These are phyloP conservation scores for Xylaria castorea DNA, from an alignment of 495 filamentous ascomycete genomes.

Conservation along the genomic window DNA sequence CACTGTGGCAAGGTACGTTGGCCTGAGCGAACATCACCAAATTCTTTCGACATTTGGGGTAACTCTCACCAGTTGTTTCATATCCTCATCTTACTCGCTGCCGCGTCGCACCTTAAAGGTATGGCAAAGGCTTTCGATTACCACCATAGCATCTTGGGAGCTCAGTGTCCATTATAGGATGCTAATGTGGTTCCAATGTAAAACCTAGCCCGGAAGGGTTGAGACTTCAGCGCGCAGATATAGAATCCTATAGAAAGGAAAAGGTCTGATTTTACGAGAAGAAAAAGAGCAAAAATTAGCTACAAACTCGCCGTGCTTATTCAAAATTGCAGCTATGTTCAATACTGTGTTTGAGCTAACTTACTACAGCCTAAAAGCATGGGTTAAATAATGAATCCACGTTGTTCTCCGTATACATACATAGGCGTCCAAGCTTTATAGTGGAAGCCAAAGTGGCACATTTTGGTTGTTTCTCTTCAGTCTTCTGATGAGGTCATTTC, in stretches of 20 bases:
- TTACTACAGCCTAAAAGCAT: background rate
- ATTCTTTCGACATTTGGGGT: conserved; percentile 76
- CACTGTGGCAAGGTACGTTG: conserved; percentile 48
- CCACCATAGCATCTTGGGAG: conserved; percentile 50
- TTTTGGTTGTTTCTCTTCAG: background rate
- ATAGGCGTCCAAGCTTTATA: background rate
- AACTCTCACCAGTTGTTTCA: conserved; percentile 85
- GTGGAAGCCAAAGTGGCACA: background rate
- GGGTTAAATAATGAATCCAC: background rate
- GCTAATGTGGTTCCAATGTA: conserved; percentile 26
- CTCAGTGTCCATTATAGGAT: conserved; percentile 32
- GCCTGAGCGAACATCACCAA: conserved; percentile 69
- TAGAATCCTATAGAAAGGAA: background rate
- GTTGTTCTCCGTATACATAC: background rate
- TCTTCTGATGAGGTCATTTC: conserved; percentile 24
- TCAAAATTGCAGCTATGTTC: background rate
- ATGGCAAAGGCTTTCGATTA: conserved; percentile 61
- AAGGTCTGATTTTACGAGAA: background rate
- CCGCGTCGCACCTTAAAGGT: conserved; percentile 67
- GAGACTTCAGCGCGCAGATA: background rate
- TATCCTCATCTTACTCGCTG: conserved; percentile 71
- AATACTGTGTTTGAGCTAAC: background rate
- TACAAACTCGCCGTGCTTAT: background rate
- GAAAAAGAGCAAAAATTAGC: background rate
- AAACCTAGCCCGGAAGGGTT: background rate